Evolutionary conservation across 108 stramenopile genomes (phyloP).

Genomic region (Chaetoceros muelleri): DNA sequence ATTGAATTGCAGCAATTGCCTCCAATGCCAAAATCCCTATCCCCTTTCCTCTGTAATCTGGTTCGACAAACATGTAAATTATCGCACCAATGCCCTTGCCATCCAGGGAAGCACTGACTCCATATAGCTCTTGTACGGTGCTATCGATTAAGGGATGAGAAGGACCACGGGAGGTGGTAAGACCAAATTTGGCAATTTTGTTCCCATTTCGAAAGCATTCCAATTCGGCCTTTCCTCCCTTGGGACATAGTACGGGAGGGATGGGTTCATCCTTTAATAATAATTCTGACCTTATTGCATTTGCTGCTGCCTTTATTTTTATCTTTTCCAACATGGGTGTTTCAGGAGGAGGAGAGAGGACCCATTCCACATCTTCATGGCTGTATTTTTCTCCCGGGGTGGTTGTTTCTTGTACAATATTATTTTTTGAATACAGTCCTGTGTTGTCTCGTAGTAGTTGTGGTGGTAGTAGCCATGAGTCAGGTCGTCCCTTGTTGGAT

Average conservation of each 20-base stretch:
- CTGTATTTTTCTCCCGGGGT: constrained; percentile 8
- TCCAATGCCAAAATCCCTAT: constrained; percentile 59
- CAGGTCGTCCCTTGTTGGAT: no score
- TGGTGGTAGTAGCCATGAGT: no score
- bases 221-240: constrained; percentile 26
- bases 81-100: constrained; percentile 47
- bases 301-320: constrained; percentile 39
- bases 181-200: constrained; percentile 63
- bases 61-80: constrained; percentile 79
- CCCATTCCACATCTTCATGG: constrained; percentile 57
- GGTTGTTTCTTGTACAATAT: no score
- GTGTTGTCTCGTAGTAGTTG: no score
- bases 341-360: constrained; percentile 47
- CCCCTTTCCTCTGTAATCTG: constrained; percentile 31
- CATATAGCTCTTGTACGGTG: constrained; percentile 53
- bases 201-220: constrained; percentile 18
- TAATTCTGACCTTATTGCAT: constrained; percentile 32
- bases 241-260: constrained; percentile 51
- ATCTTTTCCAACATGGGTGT: constrained; percentile 19
- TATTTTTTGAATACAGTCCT: no score
- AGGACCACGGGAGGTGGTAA: constrained; percentile 58
- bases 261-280: constrained; percentile 23
- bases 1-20: constrained; percentile 60
- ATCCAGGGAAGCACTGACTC: constrained; percentile 16
- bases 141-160: constrained; percentile 40